phyloP scores from a whole-genome alignment of 2,329 filamentous ascomycete genomes.

The Leptodontidium sp. region DNA sequence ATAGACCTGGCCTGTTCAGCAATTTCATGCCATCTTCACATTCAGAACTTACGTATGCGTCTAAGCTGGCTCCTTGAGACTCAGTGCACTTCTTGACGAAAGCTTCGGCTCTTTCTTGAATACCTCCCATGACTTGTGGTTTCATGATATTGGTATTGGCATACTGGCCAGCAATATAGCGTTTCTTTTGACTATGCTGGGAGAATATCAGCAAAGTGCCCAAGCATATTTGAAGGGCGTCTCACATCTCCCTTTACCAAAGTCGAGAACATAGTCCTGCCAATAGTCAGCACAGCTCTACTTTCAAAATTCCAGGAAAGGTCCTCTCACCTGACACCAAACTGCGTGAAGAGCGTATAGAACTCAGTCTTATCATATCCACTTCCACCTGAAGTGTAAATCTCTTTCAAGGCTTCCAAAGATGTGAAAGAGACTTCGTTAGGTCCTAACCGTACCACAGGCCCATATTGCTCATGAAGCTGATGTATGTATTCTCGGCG shows the following conservation, averaged over 20 bases:
- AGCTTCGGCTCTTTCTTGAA: constrained; percentile 62
- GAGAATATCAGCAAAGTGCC: background rate
- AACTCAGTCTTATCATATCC: constrained; percentile 73
- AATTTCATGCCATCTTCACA: background rate
- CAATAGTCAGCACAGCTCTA: background rate
- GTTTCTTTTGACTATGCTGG: constrained; percentile 69
- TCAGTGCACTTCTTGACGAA: constrained; percentile 63
- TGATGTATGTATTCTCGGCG: constrained; percentile 63
- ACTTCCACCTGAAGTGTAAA: constrained; percentile 68
- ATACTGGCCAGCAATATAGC: constrained; percentile 71
- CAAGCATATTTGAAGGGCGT: background rate
- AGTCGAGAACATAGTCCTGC: constrained; percentile 51
- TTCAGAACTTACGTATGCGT: constrained; percentile 63
- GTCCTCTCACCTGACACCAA: constrained; percentile 58
- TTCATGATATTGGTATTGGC: constrained; percentile 73
- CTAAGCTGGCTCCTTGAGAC: constrained; percentile 56
- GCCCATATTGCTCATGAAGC: constrained; percentile 63
- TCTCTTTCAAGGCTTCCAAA: constrained; percentile 64
- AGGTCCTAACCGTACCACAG: constrained; percentile 64
- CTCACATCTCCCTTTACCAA: constrained; percentile 42
- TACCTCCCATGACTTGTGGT: constrained; percentile 61
- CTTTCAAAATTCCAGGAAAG: constrained; percentile 15
- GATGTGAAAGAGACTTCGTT: constrained; percentile 68
- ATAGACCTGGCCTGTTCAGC: constrained; percentile 34
- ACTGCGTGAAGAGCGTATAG: constrained; percentile 67